Evolutionary conservation across 805 yeast species (phyloP).

Genomic region (Barnettozyma salicaria): DNA sequence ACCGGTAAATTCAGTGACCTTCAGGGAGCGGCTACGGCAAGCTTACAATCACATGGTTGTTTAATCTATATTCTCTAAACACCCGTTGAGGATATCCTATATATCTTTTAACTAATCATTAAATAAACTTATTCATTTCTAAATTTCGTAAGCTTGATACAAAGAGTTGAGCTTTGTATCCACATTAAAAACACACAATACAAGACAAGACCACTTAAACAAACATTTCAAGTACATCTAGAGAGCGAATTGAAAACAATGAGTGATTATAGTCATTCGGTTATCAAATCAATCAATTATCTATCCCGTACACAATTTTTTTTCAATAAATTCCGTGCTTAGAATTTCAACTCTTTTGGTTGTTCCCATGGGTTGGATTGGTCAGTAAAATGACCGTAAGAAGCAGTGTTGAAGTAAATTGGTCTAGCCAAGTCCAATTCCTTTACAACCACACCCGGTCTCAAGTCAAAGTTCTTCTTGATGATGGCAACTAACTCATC

Average conservation of each 20-base stretch:
- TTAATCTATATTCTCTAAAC: slow-evolving; percentile 3
- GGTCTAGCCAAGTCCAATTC: slow-evolving; percentile 98
- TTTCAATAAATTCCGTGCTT: no score
- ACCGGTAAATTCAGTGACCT: no score
- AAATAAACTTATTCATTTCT: slow-evolving; percentile 5
- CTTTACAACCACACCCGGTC: slow-evolving; percentile 98
- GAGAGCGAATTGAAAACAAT: no score
- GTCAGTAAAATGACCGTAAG: slow-evolving; percentile 99
- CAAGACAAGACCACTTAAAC: no score
- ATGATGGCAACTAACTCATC: slow-evolving; percentile 88
- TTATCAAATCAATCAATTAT: no score
- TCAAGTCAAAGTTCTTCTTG: slow-evolving; percentile 91
- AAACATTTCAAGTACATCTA: no score
- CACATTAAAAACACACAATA: no score
- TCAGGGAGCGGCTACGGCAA: no score
- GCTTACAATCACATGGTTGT: neutral
- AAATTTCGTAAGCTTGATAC: slow-evolving; percentile 8
- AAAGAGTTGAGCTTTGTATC: slow-evolving; percentile 14
- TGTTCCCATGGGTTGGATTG: slow-evolving; percentile 98
- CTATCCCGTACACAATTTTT: no score
- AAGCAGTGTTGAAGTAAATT: slow-evolving; percentile 97
- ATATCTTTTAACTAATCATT: slow-evolving; percentile 2
- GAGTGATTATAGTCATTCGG: no score
- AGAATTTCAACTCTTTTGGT: slow-evolving; percentile 72
- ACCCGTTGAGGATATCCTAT: slow-evolving; percentile 12